phyloP scores from a whole-genome alignment of 2,329 filamentous ascomycete species.

The Ampelomyces quisqualis region DNA sequence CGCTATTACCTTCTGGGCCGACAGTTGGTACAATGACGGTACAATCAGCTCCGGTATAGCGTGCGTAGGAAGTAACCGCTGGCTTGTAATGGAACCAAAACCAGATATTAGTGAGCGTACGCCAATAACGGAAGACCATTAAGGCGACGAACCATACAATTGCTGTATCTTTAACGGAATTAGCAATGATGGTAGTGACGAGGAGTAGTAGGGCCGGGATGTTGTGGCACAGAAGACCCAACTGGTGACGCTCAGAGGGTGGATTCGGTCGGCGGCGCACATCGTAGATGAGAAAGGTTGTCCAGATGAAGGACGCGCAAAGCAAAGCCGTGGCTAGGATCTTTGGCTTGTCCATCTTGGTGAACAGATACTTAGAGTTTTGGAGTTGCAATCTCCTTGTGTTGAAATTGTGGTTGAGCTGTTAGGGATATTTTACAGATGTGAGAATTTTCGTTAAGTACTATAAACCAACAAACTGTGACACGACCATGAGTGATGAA shows the following conservation, averaged over 20 bases:
- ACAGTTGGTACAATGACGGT: slow-evolving; percentile 26
- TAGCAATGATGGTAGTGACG: slow-evolving; percentile 2
- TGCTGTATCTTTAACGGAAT: slow-evolving; percentile 1
- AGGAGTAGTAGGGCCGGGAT: slow-evolving; percentile 11
- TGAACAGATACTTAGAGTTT: too few relatives aligned
- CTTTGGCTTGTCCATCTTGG: too few relatives aligned
- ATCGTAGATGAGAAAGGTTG: slow-evolving; percentile 10
- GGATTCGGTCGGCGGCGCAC: slow-evolving; percentile 1
- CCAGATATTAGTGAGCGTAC: slow-evolving; percentile 15
- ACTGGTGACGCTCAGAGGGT: neutral
- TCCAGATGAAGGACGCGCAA: slow-evolving; percentile 5
- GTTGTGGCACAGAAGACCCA: slow-evolving; percentile 14
- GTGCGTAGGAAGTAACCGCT: neutral
- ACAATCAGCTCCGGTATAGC: slow-evolving; percentile 8
- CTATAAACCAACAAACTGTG: too few relatives aligned
- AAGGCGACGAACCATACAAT: slow-evolving; percentile 17
- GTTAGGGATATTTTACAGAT: too few relatives aligned
- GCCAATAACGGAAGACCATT: slow-evolving; percentile 23
- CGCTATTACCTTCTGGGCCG: slow-evolving; percentile 9
- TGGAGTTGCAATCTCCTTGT: too few relatives aligned
- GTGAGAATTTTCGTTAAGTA: too few relatives aligned
- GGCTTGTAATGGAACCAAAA: slow-evolving; percentile 23
- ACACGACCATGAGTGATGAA: too few relatives aligned
- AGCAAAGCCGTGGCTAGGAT: neutral
- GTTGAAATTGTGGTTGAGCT: too few relatives aligned